Percentiles rank a stretch among this genome's conserved stretches.
phyloP scores from a whole-genome alignment of 306 rosid species.

The barrel medic (Medicago truncatula) region MtrunA17r5.0-ANR NC_053042.1:45328001-45328500 shows the following conservation, averaged over 20 bases:
- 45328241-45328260: conserved; percentile 60
- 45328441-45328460: neutral
- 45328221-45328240: conserved; percentile 58
- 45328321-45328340: neutral
- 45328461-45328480: no score
- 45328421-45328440: neutral
- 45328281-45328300: conserved; percentile 59
- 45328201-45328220: conserved; percentile 50
- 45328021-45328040: no score
- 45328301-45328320: conserved; percentile 15
- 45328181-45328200: neutral
- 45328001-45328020: no score
- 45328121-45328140: neutral
- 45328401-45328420: neutral
- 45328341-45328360: neutral
- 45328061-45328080: neutral
- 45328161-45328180: no score
- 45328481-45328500: no score
- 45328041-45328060: no score
- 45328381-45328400: neutral
- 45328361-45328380: neutral
- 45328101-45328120: no score
- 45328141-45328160: no score
- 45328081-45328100: neutral
- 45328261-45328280: conserved; percentile 68